Conservation (phyloP, 352 stramenopile genomes). For the Blastocystis sp. region DNA sequence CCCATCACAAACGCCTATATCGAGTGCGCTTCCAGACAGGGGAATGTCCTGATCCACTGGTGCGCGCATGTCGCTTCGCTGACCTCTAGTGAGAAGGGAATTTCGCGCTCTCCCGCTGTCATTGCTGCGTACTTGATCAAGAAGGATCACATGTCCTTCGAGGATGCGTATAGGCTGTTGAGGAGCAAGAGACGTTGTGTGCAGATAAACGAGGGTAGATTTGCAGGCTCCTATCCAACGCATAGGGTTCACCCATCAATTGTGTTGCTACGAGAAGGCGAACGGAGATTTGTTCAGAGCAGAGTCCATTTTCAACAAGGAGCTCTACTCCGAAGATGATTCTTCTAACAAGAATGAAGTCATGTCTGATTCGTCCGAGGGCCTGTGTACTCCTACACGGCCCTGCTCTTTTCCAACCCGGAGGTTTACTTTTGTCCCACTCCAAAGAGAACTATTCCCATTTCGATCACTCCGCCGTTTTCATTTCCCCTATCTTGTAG, state of each 20-base stretch:
- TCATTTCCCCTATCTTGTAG: too few species aligned
- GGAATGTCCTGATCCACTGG: constrained; percentile 37
- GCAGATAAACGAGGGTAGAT: not conserved
- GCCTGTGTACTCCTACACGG: too few species aligned
- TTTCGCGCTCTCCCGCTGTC: constrained; percentile 26
- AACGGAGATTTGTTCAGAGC: constrained; percentile 11
- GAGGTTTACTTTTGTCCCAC: too few species aligned
- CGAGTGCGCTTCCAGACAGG: not conserved
- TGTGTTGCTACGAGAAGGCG: not conserved
- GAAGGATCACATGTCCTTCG: not conserved
- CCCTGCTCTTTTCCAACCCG: too few species aligned
- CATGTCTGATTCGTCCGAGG: too few species aligned
- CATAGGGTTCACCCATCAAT: not conserved
- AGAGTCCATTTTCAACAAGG: not conserved
- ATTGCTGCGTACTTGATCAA: constrained; percentile 50
- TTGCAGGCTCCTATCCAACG: not conserved
- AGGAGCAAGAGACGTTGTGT: not conserved
- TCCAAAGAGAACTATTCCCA: too few species aligned
- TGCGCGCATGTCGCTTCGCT: not conserved
- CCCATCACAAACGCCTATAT: constrained; percentile 43
- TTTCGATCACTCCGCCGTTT: too few species aligned
- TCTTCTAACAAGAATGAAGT: too few species aligned
- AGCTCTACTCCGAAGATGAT: too few species aligned
- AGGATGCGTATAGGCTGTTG: not conserved
- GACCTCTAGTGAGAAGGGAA: not conserved